Evolutionary conservation across 129 eudicot genomes (phyloP).

Genomic region (Flaveria sonorensis): DNA sequence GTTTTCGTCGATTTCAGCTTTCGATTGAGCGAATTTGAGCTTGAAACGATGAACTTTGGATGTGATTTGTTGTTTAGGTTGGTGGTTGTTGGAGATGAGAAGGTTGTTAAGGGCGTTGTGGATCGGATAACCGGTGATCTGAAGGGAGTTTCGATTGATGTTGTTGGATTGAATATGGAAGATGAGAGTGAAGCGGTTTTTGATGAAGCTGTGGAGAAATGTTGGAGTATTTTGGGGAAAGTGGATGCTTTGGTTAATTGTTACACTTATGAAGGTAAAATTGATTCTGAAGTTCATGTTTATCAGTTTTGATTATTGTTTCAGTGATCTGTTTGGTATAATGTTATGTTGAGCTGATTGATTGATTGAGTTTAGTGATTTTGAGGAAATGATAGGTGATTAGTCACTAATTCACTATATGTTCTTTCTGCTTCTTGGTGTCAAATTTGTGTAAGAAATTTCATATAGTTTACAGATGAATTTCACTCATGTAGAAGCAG

Average conservation of each 20-base stretch:
- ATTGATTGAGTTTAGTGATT: too few species aligned
- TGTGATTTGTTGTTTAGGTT: constrained; percentile 43
- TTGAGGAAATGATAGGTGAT: too few species aligned
- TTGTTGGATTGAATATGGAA: constrained; percentile 84
- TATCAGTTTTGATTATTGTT: not conserved
- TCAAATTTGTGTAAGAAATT: not conserved
- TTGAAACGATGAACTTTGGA: not conserved
- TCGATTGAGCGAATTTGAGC: not conserved
- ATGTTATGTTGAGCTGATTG: too few species aligned
- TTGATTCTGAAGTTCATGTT: not conserved
- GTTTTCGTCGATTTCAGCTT: not conserved
- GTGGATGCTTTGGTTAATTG: constrained; percentile 78
- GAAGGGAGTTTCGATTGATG: constrained; percentile 46
- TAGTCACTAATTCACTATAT: too few species aligned
- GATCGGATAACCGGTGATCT: constrained; percentile 49
- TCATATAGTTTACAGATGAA: not conserved
- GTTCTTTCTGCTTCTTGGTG: too few species aligned
- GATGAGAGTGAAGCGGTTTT: constrained; percentile 64
- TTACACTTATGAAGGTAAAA: constrained; percentile 80
- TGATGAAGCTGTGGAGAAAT: constrained; percentile 66
- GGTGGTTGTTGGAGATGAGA: constrained; percentile 75
- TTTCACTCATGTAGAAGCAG: not conserved
- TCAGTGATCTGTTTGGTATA: not conserved
- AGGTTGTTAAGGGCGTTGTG: constrained; percentile 41
- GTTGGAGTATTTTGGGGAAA: constrained; percentile 58